Evolutionary conservation across 345 rosid species (phyloP).

Genomic region (Lumnitzera littorea): DNA sequence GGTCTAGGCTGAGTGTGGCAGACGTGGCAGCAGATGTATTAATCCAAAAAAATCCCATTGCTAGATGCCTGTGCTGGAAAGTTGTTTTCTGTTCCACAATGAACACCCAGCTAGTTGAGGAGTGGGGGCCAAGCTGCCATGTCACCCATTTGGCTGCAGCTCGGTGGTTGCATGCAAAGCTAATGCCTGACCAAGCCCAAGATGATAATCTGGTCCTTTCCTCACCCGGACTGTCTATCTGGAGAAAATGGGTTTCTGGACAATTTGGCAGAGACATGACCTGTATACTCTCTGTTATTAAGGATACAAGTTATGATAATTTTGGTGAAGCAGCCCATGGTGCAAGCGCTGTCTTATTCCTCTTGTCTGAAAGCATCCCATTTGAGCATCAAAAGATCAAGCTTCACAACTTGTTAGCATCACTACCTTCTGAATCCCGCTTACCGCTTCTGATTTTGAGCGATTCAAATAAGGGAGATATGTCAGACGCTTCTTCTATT

Average conservation of each 20-base stretch:
- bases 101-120: conserved; percentile 23
- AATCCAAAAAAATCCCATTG: conserved; percentile 48
- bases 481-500: conserved; percentile 37
- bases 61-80: conserved; percentile 78
- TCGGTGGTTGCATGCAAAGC: conserved; percentile 70
- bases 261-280: conserved; percentile 29
- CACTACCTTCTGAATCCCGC: conserved; percentile 56
- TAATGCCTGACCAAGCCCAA: conserved; percentile 44
- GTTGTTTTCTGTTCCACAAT: conserved; percentile 48
- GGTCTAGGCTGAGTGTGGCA: conserved; percentile 80
- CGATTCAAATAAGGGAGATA: conserved; percentile 32
- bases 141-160: conserved; percentile 31
- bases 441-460: conserved; percentile 74
- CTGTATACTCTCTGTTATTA: conserved; percentile 72
- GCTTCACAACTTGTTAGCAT: conserved; percentile 48
- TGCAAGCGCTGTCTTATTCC: conserved; percentile 73
- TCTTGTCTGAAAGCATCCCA: conserved; percentile 53
- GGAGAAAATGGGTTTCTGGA: conserved; percentile 63
- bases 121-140: conserved; percentile 17
- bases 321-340: conserved; percentile 38
- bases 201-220: conserved; percentile 36
- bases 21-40: conserved; percentile 49
- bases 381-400: conserved; percentile 51
- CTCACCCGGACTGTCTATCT: conserved; percentile 59
- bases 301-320: conserved; percentile 31